phyloP scores from a whole-genome alignment of 1,284 basidiomycete genomes.

The Ceratorhiza oryzae-sativae region DNA sequence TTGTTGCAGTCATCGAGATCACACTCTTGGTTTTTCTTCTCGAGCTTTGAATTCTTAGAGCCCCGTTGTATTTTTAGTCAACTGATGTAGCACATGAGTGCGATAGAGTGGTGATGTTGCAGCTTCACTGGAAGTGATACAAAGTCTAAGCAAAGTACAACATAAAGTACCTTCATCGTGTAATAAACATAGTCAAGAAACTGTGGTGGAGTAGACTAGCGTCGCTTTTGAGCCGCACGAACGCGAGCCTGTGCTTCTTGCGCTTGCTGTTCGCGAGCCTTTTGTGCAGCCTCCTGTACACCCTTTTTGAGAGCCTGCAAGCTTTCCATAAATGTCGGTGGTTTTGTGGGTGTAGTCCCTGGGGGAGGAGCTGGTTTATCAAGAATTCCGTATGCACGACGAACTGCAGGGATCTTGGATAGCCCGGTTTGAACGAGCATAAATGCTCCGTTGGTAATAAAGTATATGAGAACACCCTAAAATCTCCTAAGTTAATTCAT shows the following conservation, averaged over 20 bases:
- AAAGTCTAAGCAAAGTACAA: background rate
- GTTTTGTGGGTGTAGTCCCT: conserved; percentile 8
- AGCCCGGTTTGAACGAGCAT: conserved; percentile 51
- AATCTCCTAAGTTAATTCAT: background rate
- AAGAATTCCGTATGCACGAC: conserved; percentile 30
- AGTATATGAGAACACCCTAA: conserved; percentile 70
- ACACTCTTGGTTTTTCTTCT: conserved; percentile 68
- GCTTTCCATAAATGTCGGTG: conserved; percentile 39
- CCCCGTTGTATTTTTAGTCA: background rate
- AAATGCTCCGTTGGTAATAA: conserved; percentile 55
- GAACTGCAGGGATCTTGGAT: conserved; percentile 38
- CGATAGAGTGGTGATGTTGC: conserved; percentile 11
- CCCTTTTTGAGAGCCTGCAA: conserved; percentile 30
- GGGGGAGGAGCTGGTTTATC: conserved; percentile 38
- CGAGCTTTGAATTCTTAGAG: conserved; percentile 40
- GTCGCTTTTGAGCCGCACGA: conserved; percentile 10
- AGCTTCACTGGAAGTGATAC: background rate
- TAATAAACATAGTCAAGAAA: background rate
- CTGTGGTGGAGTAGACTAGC: background rate
- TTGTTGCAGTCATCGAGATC: conserved; percentile 71
- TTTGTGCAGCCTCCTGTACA: conserved; percentile 21
- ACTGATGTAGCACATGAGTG: background rate
- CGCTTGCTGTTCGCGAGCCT: conserved; percentile 33
- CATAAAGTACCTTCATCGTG: background rate
- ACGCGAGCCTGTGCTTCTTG: conserved; percentile 20